Percentiles rank a stretch among this genome's conserved stretches.
These are phyloP conservation scores for Penicillium sp. DNA, from an alignment of 2,329 filamentous ascomycete genomes.

Conservation along the genomic window DNA sequence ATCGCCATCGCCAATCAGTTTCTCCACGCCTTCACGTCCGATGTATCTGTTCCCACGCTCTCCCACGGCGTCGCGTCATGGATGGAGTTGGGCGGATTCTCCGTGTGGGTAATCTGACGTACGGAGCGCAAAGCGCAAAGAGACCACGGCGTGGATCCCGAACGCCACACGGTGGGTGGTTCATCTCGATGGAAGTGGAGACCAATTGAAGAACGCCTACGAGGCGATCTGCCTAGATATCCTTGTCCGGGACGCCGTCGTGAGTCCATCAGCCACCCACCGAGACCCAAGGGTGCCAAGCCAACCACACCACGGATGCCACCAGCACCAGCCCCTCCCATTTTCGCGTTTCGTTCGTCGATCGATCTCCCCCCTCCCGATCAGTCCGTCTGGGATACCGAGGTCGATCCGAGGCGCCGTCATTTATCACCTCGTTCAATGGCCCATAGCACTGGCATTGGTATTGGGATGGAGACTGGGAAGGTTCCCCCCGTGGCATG, in stretches of 20 bases:
- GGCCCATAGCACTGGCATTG: too few relatives aligned
- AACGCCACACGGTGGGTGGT: conserved; percentile 15
- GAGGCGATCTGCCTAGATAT: conserved; percentile 20
- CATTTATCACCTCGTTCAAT: too few relatives aligned
- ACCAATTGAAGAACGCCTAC: conserved; percentile 21
- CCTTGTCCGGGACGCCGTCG: too few relatives aligned
- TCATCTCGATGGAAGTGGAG: conserved; percentile 27
- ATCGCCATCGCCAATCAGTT: too few relatives aligned
- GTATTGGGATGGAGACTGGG: too few relatives aligned
- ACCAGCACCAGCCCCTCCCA: conserved; percentile 8
- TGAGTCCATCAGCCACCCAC: too few relatives aligned
- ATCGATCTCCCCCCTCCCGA: conserved; percentile 24
- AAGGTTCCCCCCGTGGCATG: too few relatives aligned
- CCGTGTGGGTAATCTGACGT: conserved; percentile 18
- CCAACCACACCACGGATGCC: conserved; percentile 16
- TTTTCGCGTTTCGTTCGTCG: conserved; percentile 15
- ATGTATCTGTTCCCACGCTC: not conserved
- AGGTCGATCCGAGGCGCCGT: conserved; percentile 20
- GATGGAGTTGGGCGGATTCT: conserved; percentile 14
- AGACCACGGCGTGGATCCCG: conserved; percentile 12
- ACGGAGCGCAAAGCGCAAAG: conserved; percentile 10
- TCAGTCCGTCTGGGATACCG: too few relatives aligned
- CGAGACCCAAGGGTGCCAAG: conserved; percentile 10
- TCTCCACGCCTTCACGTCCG: too few relatives aligned
- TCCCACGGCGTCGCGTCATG: conserved; percentile 7